phyloP scores from a whole-genome alignment of 768 basidiomycete species.

The Phaeolepiota aurea region DNA sequence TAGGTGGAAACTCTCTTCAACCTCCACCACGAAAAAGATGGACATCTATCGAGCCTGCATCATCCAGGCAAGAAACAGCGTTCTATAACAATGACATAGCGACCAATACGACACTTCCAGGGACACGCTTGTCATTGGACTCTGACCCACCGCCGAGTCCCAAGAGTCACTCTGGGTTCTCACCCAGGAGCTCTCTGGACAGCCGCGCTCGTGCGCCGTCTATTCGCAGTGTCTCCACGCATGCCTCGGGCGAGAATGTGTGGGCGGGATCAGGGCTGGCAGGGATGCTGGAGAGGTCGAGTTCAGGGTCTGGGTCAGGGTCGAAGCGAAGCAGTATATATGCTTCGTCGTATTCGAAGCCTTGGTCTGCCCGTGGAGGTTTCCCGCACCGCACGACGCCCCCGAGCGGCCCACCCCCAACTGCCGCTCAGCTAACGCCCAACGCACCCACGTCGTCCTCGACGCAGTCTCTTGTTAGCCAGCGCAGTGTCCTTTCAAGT shows the following conservation, averaged over 20 bases:
- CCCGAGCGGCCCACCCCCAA: constrained; percentile 52
- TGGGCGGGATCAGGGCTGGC: neutral
- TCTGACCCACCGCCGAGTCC: constrained; percentile 19
- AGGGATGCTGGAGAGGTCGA: constrained; percentile 25
- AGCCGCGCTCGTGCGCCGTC: constrained; percentile 31
- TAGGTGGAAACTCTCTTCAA: constrained; percentile 31
- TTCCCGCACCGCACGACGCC: constrained; percentile 47
- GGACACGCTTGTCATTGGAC: constrained; percentile 10
- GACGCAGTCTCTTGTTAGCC: constrained; percentile 24
- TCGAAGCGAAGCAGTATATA: constrained; percentile 19
- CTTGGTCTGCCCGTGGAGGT: constrained; percentile 48
- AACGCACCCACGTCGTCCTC: constrained; percentile 11
- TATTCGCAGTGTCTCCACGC: constrained; percentile 35
- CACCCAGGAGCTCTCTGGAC: constrained; percentile 28
- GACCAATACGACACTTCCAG: constrained; percentile 10
- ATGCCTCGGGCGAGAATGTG: constrained; percentile 30
- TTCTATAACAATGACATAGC: constrained; percentile 12
- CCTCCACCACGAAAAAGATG: constrained; percentile 44
- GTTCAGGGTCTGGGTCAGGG: constrained; percentile 27
- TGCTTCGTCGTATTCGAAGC: constrained; percentile 21
- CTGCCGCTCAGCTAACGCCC: constrained; percentile 23
- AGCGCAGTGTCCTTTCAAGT: constrained; percentile 34
- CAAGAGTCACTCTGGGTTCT: constrained; percentile 13
- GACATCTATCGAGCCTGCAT: constrained; percentile 22
- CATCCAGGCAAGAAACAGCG: constrained; percentile 6